phyloP scores from a whole-genome alignment of 116 monocot genomes.

The Trichopus zeylanicus region DNA sequence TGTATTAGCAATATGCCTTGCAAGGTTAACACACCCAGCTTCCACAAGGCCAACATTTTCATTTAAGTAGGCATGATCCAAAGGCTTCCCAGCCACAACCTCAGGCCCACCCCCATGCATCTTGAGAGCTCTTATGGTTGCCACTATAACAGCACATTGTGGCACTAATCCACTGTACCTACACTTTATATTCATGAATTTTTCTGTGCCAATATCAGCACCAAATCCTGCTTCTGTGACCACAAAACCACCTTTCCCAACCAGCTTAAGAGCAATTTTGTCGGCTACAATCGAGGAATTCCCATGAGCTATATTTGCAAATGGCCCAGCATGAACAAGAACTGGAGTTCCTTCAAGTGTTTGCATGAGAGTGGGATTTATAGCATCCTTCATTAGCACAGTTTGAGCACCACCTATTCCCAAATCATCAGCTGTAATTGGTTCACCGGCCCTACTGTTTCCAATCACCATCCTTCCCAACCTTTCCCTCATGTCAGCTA shows the following conservation, averaged over 20 bases:
- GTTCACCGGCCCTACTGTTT: slow-evolving; percentile 79
- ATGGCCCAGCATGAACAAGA: slow-evolving; percentile 96
- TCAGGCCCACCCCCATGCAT: slow-evolving; percentile 99
- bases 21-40: slow-evolving; percentile 90
- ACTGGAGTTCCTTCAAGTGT: slow-evolving; percentile 97
- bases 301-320: slow-evolving; percentile 97
- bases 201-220: slow-evolving; percentile 94
- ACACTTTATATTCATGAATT: slow-evolving; percentile 97
- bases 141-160: slow-evolving; percentile 87
- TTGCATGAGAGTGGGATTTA: slow-evolving; percentile 94
- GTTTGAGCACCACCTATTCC: slow-evolving; percentile 91
- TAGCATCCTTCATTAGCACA: slow-evolving; percentile 98
- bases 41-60: slow-evolving; percentile 87
- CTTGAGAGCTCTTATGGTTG: slow-evolving; percentile 87
- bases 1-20: slow-evolving; percentile 65
- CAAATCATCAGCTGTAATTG: slow-evolving; percentile 89
- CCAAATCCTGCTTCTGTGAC: slow-evolving; percentile 98
- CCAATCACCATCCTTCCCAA: slow-evolving; percentile 86
- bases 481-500: slow-evolving; percentile 84
- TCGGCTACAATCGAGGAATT: slow-evolving; percentile 96
- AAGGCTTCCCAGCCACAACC: slow-evolving; percentile 85
- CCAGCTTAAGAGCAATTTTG: slow-evolving; percentile 89
- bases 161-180: slow-evolving; percentile 78
- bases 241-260: slow-evolving; percentile 89
- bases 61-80: slow-evolving; percentile 73